phyloP scores from a whole-genome alignment of 805 yeast species.

The Yamadazyma akitaensis region DNA sequence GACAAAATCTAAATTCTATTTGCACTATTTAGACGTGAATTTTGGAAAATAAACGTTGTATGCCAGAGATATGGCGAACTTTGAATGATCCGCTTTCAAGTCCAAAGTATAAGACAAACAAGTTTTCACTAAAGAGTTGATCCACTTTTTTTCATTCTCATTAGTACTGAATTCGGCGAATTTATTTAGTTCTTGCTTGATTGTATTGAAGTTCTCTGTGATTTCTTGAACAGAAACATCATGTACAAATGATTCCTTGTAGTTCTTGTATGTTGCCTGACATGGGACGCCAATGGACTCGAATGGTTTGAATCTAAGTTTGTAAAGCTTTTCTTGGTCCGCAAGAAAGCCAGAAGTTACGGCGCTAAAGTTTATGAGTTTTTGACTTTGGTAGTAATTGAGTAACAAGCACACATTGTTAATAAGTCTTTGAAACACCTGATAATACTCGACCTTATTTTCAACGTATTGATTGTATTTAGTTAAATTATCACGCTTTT shows the following conservation, averaged over 20 bases:
- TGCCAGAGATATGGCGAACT: conserved; percentile 4
- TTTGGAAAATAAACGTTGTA: conserved; percentile 13
- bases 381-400: conserved; percentile 7
- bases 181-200: conserved; percentile 3
- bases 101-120: conserved; percentile 12
- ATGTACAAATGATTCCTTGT: conserved; percentile 1
- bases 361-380: conserved; percentile 3
- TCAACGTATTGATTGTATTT: conserved; percentile 3
- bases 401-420: conserved; percentile 4
- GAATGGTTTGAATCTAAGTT: conserved; percentile 14
- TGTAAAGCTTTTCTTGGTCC: conserved; percentile 10
- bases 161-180: background rate
- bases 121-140: conserved; percentile 10
- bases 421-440: conserved; percentile 5
- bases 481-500: conserved; percentile 7
- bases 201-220: conserved; percentile 1
- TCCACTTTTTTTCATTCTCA: conserved; percentile 5
- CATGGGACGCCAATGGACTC: conserved; percentile 16
- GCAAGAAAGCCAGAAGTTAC: conserved; percentile 7
- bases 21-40: background rate
- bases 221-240: conserved; percentile 4
- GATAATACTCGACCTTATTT: conserved; percentile 5
- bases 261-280: conserved; percentile 6
- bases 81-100: background rate
- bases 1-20: background rate